Percentiles rank a stretch among this genome's conserved stretches.
These are phyloP conservation scores for Nicotiana paniculata DNA, from an alignment of 257 asterid genomes.

Conservation along the genomic window DNA sequence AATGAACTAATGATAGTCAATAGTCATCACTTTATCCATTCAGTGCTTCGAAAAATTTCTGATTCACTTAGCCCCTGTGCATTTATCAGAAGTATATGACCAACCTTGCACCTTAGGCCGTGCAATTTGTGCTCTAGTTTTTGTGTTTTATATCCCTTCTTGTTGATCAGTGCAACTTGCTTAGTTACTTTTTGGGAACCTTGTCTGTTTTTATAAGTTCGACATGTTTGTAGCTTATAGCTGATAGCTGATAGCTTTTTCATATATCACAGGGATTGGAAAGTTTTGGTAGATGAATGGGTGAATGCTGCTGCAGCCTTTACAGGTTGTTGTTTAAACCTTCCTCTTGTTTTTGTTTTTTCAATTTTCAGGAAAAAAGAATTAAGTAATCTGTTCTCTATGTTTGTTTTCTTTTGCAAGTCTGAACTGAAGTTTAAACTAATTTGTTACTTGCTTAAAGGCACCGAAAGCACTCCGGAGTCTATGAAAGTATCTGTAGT, in stretches of 20 bases:
- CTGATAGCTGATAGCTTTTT: neutral
- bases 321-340: conserved; percentile 35
- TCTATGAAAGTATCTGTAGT: conserved; percentile 54
- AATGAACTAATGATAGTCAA: neutral
- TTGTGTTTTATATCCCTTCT: neutral
- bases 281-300: conserved; percentile 70
- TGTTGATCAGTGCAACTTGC: neutral
- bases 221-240: neutral
- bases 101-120: neutral
- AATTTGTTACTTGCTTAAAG: conserved; percentile 4
- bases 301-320: conserved; percentile 44
- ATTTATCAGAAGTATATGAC: neutral
- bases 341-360: neutral
- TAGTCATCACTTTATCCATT: neutral
- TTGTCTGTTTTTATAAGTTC: neutral
- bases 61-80: neutral
- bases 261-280: conserved; percentile 68
- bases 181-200: neutral
- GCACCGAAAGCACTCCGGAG: conserved; percentile 54
- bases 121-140: neutral
- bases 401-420: neutral
- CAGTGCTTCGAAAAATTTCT: neutral
- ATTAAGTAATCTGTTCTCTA: neutral
- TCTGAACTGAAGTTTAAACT: neutral
- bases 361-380: neutral